Conservation (phyloP, 2,329 filamentous ascomycete genomes). For the Thielaviopsis ethacetica region DNA sequence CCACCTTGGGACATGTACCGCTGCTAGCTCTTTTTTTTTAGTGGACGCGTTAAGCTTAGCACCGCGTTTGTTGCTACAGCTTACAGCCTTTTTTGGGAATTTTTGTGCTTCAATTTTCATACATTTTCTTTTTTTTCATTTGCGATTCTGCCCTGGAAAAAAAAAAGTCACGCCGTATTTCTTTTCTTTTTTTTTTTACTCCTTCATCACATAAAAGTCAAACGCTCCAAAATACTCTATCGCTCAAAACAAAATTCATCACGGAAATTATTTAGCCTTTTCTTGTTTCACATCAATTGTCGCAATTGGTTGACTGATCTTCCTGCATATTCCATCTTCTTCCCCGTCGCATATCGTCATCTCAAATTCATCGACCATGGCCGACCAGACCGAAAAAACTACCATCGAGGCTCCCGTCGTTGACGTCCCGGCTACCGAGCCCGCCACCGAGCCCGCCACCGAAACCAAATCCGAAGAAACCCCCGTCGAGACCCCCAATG, state of each 20-base stretch:
- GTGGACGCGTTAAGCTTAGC: neutral
- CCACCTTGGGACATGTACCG: neutral
- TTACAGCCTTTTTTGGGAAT: neutral
- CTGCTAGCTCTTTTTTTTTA: too few relatives aligned
- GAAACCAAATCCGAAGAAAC: neutral
- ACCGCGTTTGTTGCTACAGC: neutral
- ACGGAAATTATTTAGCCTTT: too few relatives aligned
- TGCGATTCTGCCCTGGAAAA: neutral
- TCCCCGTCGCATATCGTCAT: neutral
- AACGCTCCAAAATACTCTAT: too few relatives aligned
- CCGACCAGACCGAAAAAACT: conserved; percentile 4
- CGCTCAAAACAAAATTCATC: too few relatives aligned
- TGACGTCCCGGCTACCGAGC: neutral
- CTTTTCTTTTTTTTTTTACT: neutral
- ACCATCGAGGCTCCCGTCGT: neutral
- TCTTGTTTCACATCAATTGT: too few relatives aligned
- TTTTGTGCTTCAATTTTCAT: neutral
- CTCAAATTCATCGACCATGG: neutral
- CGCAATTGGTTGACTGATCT: too few relatives aligned
- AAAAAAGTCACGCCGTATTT: neutral
- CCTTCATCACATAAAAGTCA: too few relatives aligned
- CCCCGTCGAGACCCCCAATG: neutral
- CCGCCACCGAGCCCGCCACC: neutral
- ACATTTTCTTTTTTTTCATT: neutral
- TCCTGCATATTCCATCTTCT: too few relatives aligned